These are phyloP conservation scores for Globisporangium paroecandrum DNA, from an alignment of 352 stramenopile species.

Conservation along the genomic window DNA sequence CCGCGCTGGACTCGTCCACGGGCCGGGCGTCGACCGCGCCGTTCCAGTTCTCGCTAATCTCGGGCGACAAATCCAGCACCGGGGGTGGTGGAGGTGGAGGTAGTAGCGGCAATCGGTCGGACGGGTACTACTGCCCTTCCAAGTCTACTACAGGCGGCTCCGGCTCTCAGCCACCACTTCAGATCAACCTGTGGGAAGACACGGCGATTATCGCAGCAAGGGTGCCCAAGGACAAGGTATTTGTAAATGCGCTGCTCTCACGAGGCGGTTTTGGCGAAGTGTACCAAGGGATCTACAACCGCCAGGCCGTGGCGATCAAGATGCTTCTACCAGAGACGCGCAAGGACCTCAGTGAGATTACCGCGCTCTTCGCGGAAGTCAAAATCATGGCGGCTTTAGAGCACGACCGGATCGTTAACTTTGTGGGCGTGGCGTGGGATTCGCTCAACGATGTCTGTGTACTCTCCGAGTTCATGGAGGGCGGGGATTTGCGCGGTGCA, in stretches of 20 bases:
- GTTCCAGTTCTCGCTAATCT: conserved; percentile 1
- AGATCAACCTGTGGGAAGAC: conserved; percentile 31
- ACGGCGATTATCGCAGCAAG: conserved; percentile 27
- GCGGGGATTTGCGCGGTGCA: conserved; percentile 34
- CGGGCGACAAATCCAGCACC: background rate
- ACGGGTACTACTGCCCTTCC: background rate
- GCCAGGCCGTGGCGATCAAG: conserved; percentile 42
- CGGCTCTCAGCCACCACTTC: background rate
- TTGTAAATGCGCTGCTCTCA: conserved; percentile 19
- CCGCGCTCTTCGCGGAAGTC: conserved; percentile 37
- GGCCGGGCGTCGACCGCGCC: background rate
- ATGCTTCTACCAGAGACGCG: conserved; percentile 27
- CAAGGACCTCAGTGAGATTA: conserved; percentile 28
- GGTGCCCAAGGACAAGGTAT: conserved; percentile 30
- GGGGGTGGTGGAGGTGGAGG: background rate
- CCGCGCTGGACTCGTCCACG: background rate
- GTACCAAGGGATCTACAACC: conserved; percentile 32
- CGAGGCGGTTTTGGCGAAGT: conserved; percentile 46
- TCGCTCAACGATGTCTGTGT: conserved; percentile 38
- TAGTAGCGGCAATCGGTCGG: background rate
- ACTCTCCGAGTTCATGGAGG: conserved; percentile 40
- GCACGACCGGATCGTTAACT: conserved; percentile 34
- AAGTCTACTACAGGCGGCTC: background rate
- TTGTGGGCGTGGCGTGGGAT: conserved; percentile 52
- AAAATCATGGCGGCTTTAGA: conserved; percentile 40